Percentiles rank a stretch among this genome's conserved stretches.
These are phyloP conservation scores for Populus tomentosa DNA, from an alignment of 441 rosid genomes.

Conservation along the genomic window DNA sequence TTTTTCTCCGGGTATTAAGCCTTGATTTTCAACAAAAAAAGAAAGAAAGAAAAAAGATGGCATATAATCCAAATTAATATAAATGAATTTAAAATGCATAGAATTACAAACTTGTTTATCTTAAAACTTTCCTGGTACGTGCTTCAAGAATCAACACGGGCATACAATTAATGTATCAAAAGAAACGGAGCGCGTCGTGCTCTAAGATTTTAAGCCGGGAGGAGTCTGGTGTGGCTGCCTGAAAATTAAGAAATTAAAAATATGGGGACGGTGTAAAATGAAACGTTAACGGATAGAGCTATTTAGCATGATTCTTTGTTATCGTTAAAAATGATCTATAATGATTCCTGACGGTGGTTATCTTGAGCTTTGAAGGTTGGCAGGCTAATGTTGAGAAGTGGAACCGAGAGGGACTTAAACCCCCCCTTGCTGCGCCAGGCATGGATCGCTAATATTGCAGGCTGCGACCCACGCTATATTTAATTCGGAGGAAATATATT, in stretches of 20 bases:
- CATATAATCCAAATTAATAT: not conserved
- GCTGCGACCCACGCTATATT: not conserved
- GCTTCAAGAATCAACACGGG: not conserved
- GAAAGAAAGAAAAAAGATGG: not conserved
- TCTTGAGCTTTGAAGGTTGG: conserved; percentile 28
- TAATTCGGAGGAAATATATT: too few relatives aligned
- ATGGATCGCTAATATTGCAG: conserved; percentile 16
- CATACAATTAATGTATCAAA: too few relatives aligned
- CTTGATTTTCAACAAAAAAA: too few relatives aligned
- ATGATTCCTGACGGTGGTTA: not conserved
- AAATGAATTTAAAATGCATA: not conserved
- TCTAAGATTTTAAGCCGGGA: too few relatives aligned
- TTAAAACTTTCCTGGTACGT: not conserved
- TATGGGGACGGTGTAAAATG: too few relatives aligned
- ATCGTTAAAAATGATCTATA: too few relatives aligned
- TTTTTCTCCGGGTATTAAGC: too few relatives aligned
- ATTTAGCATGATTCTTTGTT: too few relatives aligned
- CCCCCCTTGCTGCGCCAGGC: conserved; percentile 16
- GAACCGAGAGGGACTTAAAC: conserved; percentile 15
- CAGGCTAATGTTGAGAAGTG: conserved; percentile 27
- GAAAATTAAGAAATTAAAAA: too few relatives aligned
- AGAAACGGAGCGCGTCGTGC: too few relatives aligned
- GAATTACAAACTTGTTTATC: not conserved
- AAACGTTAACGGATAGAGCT: too few relatives aligned
- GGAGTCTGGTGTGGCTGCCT: too few relatives aligned